Evolutionary conservation across 352 stramenopile genomes (phyloP).

Genomic region (Pilasporangium apinafurcum): DNA sequence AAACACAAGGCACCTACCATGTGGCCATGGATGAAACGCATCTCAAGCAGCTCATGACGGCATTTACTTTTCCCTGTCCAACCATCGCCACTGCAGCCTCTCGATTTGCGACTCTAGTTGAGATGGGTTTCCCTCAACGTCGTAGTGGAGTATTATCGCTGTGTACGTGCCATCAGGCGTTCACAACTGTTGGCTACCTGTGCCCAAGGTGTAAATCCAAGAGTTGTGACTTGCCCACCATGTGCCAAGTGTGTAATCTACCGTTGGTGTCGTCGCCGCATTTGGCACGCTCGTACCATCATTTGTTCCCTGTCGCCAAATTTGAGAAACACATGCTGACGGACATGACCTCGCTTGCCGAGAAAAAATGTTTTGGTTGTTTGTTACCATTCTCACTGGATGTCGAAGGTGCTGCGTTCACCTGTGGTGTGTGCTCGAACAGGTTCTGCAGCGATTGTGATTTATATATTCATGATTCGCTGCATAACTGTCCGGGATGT

Average conservation of each 20-base stretch:
- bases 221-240: constrained; percentile 92
- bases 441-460: constrained; percentile 97
- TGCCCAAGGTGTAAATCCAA: constrained; percentile 94
- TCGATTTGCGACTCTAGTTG: constrained; percentile 69
- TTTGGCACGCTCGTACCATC: constrained; percentile 96
- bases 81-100: constrained; percentile 65
- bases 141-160: constrained; percentile 70
- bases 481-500: constrained; percentile 98
- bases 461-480: constrained; percentile 96
- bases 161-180: constrained; percentile 80
- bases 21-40: constrained; percentile 93
- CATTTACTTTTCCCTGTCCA: constrained; percentile 93
- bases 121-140: constrained; percentile 83
- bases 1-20: constrained; percentile 91
- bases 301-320: constrained; percentile 95
- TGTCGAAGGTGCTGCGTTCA: constrained; percentile 46
- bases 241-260: constrained; percentile 96
- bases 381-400: constrained; percentile 45
- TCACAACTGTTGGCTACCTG: constrained; percentile 89
- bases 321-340: constrained; percentile 79
- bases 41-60: constrained; percentile 88
- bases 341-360: constrained; percentile 10
- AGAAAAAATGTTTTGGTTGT: constrained; percentile 79
- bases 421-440: constrained; percentile 88
- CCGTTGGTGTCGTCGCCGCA: constrained; percentile 96